A percentile compares a stretch with the other conserved stretches of the same genome.
phyloP scores from a whole-genome alignment of 257 asterid species.

The Anisodus acutangulus region DNA sequence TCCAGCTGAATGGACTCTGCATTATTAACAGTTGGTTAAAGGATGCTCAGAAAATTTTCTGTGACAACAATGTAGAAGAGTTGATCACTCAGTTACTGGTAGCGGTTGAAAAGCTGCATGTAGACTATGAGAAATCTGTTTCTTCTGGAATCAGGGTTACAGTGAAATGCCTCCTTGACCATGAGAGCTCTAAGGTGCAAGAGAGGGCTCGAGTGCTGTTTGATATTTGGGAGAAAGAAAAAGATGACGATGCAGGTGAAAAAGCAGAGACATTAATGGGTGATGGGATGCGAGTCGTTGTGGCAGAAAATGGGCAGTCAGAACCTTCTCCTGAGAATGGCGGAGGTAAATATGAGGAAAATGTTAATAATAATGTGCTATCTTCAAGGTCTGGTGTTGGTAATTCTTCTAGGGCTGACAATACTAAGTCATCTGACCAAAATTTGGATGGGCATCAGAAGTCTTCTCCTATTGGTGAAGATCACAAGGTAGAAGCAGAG shows the following conservation, averaged over 20 bases:
- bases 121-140: conserved; percentile 47
- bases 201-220: conserved; percentile 52
- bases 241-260: conserved; percentile 32
- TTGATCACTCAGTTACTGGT: conserved; percentile 51
- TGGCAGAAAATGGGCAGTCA: conserved; percentile 29
- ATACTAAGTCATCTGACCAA: conserved; percentile 29
- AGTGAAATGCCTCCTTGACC: conserved; percentile 52
- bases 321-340: conserved; percentile 39
- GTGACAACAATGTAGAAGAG: conserved; percentile 51
- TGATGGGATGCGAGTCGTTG: conserved; percentile 37
- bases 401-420: conserved; percentile 30
- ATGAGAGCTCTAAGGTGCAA: conserved; percentile 53
- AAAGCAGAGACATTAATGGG: conserved; percentile 35
- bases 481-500: conserved; percentile 35
- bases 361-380: conserved; percentile 38
- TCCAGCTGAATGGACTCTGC: conserved; percentile 62
- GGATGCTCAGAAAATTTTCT: conserved; percentile 52
- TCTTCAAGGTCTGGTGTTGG: conserved; percentile 43
- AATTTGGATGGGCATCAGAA: conserved; percentile 4
- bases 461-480: conserved; percentile 30
- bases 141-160: conserved; percentile 52
- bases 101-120: conserved; percentile 57
- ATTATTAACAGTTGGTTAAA: conserved; percentile 59
- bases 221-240: conserved; percentile 55
- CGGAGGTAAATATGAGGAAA: conserved; percentile 38